Conservation (phyloP, 257 asterid genomes). For the Solanum piurae region DNA sequence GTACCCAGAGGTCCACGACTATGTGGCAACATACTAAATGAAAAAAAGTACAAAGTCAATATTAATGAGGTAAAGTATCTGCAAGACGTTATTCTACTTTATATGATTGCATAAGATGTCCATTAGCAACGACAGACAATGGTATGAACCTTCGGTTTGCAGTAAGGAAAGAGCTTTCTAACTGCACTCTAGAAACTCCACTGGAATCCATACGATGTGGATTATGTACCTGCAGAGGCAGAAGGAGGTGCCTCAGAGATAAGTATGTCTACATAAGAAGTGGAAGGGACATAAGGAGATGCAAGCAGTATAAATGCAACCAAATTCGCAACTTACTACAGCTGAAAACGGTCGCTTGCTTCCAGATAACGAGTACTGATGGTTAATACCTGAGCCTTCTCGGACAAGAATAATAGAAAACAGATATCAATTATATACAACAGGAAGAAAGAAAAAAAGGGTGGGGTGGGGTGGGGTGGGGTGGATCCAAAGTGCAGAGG, state of each 20-base stretch:
- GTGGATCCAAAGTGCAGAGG: background rate
- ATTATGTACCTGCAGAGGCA: conserved; percentile 28
- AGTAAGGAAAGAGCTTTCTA: conserved; percentile 25
- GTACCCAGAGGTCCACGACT: conserved; percentile 1
- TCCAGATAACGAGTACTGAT: conserved; percentile 21
- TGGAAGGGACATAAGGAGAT: background rate
- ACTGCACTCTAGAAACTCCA: conserved; percentile 19
- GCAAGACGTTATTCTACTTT: background rate
- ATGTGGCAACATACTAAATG: conserved; percentile 7
- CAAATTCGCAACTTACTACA: conserved; percentile 19
- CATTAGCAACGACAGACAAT: background rate
- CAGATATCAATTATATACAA: background rate
- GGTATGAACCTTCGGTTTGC: conserved; percentile 33
- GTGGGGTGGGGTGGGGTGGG: background rate
- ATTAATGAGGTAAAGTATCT: background rate
- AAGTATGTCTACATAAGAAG: background rate
- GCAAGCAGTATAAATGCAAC: background rate
- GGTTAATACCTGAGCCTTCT: conserved; percentile 25
- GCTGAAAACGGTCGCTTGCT: conserved; percentile 37
- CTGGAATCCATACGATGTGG: conserved; percentile 25
- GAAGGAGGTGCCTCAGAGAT: background rate
- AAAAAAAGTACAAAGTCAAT: background rate
- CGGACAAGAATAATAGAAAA: background rate
- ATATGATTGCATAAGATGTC: background rate
- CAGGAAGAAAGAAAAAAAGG: background rate